Evolutionary conservation across 331 rosid genomes (phyloP).

Genomic region (Telfairia occidentalis): DNA sequence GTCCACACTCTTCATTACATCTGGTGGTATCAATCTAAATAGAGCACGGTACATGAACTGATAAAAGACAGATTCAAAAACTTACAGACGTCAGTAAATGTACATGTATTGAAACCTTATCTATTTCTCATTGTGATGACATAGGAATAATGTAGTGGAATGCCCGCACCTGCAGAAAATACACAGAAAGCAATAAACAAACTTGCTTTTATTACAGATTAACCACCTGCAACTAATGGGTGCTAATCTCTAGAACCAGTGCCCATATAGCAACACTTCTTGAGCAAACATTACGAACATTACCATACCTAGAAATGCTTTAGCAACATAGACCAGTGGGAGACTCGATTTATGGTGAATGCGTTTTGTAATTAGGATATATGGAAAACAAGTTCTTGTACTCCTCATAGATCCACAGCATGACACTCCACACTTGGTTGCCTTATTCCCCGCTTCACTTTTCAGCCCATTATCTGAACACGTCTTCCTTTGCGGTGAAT

Average conservation of each 20-base stretch:
- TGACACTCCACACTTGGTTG: background rate
- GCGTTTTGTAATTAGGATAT: slow-evolving; percentile 1
- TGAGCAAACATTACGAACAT: slow-evolving; percentile 11
- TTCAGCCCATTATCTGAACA: slow-evolving; percentile 4
- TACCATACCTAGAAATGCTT: slow-evolving; percentile 15
- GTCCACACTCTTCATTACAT: background rate
- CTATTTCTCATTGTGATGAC: too few species aligned
- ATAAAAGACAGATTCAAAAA: too few species aligned
- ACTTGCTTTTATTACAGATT: too few species aligned
- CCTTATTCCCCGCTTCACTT: slow-evolving; percentile 10
- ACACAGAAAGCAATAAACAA: too few species aligned
- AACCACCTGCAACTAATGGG: background rate
- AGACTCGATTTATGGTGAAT: slow-evolving; percentile 18
- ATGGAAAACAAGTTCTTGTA: slow-evolving; percentile 3
- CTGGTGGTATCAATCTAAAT: background rate
- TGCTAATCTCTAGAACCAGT: slow-evolving; percentile 4
- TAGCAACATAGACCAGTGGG: slow-evolving; percentile 16
- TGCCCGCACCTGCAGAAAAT: too few species aligned
- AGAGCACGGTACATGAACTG: too few species aligned
- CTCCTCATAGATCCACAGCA: slow-evolving; percentile 7
- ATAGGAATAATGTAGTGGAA: too few species aligned
- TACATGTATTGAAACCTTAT: too few species aligned
- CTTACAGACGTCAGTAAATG: too few species aligned
- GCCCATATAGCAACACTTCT: slow-evolving; percentile 11
- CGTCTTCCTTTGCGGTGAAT: background rate